A percentile compares a stretch with the other conserved stretches of the same genome.
These are phyloP conservation scores for Ceratobasidium sp. DNA, from an alignment of 1,284 basidiomycete genomes.

Conservation along the genomic window DNA sequence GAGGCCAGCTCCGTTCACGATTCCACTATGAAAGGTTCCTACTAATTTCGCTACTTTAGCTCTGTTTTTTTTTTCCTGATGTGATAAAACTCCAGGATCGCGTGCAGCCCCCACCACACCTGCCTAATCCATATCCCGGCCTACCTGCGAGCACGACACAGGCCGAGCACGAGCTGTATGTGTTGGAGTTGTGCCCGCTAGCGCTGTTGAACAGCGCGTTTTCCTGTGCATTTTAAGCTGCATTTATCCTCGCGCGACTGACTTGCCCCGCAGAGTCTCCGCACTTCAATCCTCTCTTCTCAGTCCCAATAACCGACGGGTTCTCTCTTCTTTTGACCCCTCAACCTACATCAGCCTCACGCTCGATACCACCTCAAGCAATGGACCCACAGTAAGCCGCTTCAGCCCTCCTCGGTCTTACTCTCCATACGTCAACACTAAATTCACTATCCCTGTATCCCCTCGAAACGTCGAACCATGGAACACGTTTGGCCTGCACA, in stretches of 20 bases:
- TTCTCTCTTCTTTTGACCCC: neutral
- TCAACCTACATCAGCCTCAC: neutral
- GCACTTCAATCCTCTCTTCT: neutral
- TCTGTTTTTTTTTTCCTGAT: no score
- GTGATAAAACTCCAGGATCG: constrained; percentile 73
- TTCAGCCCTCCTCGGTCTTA: neutral
- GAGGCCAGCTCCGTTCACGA: no score
- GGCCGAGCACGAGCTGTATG: constrained; percentile 80
- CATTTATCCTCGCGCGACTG: neutral
- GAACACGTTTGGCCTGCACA: neutral
- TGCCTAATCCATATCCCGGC: constrained; percentile 82
- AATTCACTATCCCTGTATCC: neutral
- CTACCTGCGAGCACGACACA: constrained; percentile 74
- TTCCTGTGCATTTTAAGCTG: no score
- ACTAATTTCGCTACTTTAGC: no score
- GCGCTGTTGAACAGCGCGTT: constrained; percentile 6
- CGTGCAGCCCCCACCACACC: constrained; percentile 79
- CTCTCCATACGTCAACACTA: neutral
- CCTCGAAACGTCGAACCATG: neutral
- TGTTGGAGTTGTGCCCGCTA: neutral
- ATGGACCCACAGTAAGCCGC: constrained; percentile 17
- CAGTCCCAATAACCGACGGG: neutral
- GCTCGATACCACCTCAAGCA: neutral
- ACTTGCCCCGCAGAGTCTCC: neutral
- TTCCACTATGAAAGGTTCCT: no score